Conservation (phyloP, 1,139 yeast genomes). For the Lodderomyces parapsilosis region DNA sequence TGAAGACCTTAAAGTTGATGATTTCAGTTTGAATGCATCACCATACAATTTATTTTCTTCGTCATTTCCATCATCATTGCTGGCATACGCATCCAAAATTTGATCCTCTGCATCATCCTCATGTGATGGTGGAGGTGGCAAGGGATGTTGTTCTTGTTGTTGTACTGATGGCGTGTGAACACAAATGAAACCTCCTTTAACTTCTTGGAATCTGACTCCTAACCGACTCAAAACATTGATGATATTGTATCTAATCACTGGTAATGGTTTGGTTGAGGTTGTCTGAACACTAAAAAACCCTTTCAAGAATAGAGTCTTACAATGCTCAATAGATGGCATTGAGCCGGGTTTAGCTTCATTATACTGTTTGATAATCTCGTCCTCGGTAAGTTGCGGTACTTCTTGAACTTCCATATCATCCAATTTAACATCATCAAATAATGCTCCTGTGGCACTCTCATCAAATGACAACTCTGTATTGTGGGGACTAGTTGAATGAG, state of each 20-base stretch:
- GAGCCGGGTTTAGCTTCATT: slow-evolving; percentile 69
- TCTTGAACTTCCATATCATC: slow-evolving; percentile 39
- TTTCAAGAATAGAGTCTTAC: slow-evolving; percentile 85
- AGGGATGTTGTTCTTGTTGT: slow-evolving; percentile 13
- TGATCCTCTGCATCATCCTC: slow-evolving; percentile 24
- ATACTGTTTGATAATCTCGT: slow-evolving; percentile 64
- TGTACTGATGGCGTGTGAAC: slow-evolving; percentile 59
- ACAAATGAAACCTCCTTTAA: slow-evolving; percentile 92
- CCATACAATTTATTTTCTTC: slow-evolving; percentile 44
- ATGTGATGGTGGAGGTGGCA: slow-evolving; percentile 5
- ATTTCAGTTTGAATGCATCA: slow-evolving; percentile 41
- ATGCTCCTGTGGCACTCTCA: slow-evolving; percentile 29
- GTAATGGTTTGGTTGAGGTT: slow-evolving; percentile 89
- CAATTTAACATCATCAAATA: slow-evolving; percentile 65
- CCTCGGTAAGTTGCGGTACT: slow-evolving; percentile 53
- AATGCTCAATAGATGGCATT: slow-evolving; percentile 94
- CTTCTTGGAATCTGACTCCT: slow-evolving; percentile 84
- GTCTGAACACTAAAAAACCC: slow-evolving; percentile 96
- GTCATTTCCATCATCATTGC: slow-evolving; percentile 5
- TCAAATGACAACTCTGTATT: slow-evolving; percentile 36
- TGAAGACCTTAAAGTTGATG: slow-evolving; percentile 17
- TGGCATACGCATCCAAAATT: slow-evolving; percentile 6
- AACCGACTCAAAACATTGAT: slow-evolving; percentile 73
- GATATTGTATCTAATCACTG: slow-evolving; percentile 83
- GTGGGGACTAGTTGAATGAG: slow-evolving; percentile 36